Base-by-base conservation (phyloP, 2,329 filamentous ascomycete species). In the Aspergillus chevalieri region DNA sequence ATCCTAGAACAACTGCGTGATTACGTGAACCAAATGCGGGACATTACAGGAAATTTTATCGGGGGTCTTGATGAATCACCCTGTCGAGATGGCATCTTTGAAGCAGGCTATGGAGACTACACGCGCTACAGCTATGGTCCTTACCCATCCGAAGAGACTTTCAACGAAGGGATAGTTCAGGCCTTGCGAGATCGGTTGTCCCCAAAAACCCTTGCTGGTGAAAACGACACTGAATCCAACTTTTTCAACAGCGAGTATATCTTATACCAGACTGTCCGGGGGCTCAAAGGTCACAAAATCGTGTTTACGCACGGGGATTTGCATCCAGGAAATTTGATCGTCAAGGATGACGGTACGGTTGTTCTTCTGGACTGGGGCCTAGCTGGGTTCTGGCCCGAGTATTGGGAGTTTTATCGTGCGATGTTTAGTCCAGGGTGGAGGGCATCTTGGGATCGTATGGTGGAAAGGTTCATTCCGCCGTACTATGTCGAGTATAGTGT, bases 321-420 rank as follows among this genome's bases (percentile, higher is more conserved):
- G 30, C 54, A 58, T n/a, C 19, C 52, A 57, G 6, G 54, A 54
- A 65, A 65, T 41, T 57, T 65, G 3, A 41, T 65, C 12, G 55
- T 64, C 24, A 44, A 47, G n/a, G 33, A 43, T 9, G 56, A 58
- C 26, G 52, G 52, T 12, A 59, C 57, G 8, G 53, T 59, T 6
- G 60, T 58, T 4, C 49, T 65, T 28, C 42, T 64, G 14, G 61
- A 65, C 45, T 62, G 62, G 52, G 59, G 58, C 4, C 52, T 60
- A 15, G 55, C 60, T 1, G 60, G 59, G 8, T 61, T 59, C 34
- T 61, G 56, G 47, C 63, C 61, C 1, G 53, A 57, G 33, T 54
- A 59, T 43, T 62, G 60, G 52, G 62, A 63, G 44, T 64, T 53
- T 43, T 56, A 50, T 47, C 47, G 52, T 6, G 50, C 47, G 4